Evolutionary conservation across 257 asterid species (phyloP).

Genomic region (Perilla frutescens): DNA sequence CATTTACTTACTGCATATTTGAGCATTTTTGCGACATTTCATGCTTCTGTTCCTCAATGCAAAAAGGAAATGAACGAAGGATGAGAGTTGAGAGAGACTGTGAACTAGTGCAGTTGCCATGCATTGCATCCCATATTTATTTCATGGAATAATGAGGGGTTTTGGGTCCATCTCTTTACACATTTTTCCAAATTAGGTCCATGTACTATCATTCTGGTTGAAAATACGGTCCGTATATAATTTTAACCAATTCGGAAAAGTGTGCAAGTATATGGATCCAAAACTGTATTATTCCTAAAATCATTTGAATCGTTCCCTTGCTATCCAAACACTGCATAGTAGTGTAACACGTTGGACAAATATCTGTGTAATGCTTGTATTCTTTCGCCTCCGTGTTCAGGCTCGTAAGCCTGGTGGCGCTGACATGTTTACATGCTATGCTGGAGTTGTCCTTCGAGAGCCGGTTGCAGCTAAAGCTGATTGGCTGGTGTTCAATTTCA

Average conservation of each 20-base stretch:
- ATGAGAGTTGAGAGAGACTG: neutral
- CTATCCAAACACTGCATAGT: neutral
- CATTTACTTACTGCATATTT: neutral
- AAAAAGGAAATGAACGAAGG: neutral
- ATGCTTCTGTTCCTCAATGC: neutral
- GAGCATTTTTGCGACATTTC: neutral
- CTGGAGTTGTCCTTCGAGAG: constrained; percentile 82
- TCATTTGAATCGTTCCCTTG: neutral
- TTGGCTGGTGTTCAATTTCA: constrained; percentile 85
- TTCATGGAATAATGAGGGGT: no score
- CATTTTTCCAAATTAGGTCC: no score
- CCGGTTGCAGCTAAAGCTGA: constrained; percentile 86
- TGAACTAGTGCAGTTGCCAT: neutral
- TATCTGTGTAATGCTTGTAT: neutral
- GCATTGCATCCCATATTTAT: neutral
- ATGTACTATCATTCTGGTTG: no score
- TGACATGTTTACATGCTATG: constrained; percentile 84
- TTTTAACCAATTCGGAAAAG: no score
- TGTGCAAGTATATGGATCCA: no score
- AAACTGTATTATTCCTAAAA: neutral
- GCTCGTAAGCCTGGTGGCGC: constrained; percentile 95
- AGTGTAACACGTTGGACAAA: neutral
- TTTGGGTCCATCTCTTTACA: no score
- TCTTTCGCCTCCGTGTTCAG: constrained; percentile 39
- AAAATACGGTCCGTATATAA: no score